A percentile compares a stretch with the other conserved stretches of the same genome.
phyloP scores from a whole-genome alignment of 768 basidiomycete species.

The Suillus subluteus region DNA sequence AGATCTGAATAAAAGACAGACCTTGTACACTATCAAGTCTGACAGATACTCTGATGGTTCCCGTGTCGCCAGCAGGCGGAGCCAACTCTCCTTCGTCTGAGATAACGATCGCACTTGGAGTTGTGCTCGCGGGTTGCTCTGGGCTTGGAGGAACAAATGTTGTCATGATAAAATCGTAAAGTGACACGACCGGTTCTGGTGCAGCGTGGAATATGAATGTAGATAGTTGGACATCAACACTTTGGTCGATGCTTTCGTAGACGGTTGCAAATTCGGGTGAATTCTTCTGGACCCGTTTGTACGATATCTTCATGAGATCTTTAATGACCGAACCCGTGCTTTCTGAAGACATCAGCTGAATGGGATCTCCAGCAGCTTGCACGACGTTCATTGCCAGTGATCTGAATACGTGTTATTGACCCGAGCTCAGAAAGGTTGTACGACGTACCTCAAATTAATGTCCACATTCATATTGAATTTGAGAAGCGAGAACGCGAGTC shows the following conservation, averaged over 20 bases:
- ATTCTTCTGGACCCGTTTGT: conserved; percentile 75
- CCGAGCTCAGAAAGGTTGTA: background rate
- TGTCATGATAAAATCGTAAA: conserved; percentile 98
- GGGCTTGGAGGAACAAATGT: conserved; percentile 74
- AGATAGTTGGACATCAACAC: conserved; percentile 82
- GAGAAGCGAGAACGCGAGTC: conserved; percentile 70
- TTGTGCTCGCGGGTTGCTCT: conserved; percentile 15
- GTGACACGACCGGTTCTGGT: conserved; percentile 85
- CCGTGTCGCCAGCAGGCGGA: conserved; percentile 27
- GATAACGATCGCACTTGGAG: conserved; percentile 15
- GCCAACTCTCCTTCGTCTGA: background rate
- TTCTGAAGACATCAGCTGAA: conserved; percentile 69
- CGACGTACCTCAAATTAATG: conserved; percentile 69
- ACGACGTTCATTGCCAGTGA: conserved; percentile 78
- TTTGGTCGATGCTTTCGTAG: conserved; percentile 88
- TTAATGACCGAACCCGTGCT: conserved; percentile 44
- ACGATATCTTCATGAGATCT: conserved; percentile 80
- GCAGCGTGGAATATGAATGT: conserved; percentile 88
- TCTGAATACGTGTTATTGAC: conserved; percentile 40
- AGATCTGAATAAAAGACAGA: conserved; percentile 34
- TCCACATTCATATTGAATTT: conserved; percentile 89
- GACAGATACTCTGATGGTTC: conserved; percentile 80
- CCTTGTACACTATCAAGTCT: conserved; percentile 86
- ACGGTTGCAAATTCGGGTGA: conserved; percentile 84
- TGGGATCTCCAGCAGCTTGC: conserved; percentile 53